Evolutionary conservation across 768 basidiomycete genomes (phyloP), one percentile per base, ranked within the genome.

Genomic region (Podaxis mareebaensis): DNA sequence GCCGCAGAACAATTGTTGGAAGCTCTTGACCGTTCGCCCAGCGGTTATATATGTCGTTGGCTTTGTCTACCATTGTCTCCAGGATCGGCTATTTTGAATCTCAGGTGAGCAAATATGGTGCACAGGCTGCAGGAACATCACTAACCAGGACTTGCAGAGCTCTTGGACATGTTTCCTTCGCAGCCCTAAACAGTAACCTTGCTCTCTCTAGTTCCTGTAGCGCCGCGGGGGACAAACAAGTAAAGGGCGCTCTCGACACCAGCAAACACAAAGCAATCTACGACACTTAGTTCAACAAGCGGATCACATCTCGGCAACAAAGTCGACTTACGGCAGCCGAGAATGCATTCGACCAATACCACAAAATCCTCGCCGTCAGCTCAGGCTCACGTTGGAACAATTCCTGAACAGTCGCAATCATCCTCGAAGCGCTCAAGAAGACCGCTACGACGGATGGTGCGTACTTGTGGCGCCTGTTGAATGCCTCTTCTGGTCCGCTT

Each of bases 391-490:
- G 79, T 24, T 77, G 74, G 72, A 85, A 85, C 26, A 89, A 73
- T 58, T 81, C 83, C 59, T 84, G 78, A 20, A 89, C 73, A 12
- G 83, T 82, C 63, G 84, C 84, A 53, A 90, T 85, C 77, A 90
- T 85, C 40, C 83, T 80, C 58, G 82, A 82, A 22, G 87, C 86
- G 64, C 86, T 83, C 20, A 85, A 77, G 75, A 87, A 88, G 12
- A 87, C 84, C 33, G 89, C 88, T 12, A 90, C 83, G 11, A 88
- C 86, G 7, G 88, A 90, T 3, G 88, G 87, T 5, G 89, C 88
- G 66, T 86, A 88, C 70, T 79, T 82, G 75, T 89, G 86, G 58
- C 76, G 78, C 63, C 85, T 78, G 61, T 87, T 85, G 71, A 89
- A 86, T 0, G 83, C 79, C 64, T 81, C 79, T 69, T 87, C 85